Evolutionary conservation across 345 rosid genomes (phyloP).

Genomic region (Eucalyptus caleyi): DNA sequence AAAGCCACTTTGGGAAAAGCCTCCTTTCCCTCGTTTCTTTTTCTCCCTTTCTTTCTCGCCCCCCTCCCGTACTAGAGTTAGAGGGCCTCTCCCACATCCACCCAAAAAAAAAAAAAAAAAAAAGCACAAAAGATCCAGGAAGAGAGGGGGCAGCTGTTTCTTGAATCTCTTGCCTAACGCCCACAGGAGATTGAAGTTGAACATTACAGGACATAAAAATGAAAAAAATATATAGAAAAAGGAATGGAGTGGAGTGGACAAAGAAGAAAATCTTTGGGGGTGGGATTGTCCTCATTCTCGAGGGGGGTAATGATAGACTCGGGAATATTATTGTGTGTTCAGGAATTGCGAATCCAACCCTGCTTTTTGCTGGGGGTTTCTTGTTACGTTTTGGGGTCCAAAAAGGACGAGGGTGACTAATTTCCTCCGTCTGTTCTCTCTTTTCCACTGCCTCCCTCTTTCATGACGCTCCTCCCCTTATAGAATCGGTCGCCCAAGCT

Average conservation of each 20-base stretch:
- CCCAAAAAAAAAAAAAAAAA: background rate
- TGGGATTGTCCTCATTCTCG: background rate
- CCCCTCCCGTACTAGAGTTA: background rate
- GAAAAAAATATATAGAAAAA: background rate
- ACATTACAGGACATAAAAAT: background rate
- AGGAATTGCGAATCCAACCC: background rate
- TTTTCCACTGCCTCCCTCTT: background rate
- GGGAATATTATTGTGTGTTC: background rate
- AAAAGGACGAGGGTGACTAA: background rate
- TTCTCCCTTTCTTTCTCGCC: background rate
- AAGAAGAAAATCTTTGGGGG: background rate
- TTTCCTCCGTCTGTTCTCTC: background rate
- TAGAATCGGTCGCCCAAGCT: background rate
- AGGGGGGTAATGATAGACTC: background rate
- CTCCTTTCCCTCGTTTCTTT: background rate
- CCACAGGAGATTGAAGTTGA: background rate
- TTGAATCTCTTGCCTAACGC: background rate
- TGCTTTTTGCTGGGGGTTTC: background rate
- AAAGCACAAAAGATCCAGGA: background rate
- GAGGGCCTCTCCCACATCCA: background rate
- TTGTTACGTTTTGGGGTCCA: background rate
- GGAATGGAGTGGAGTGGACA: background rate
- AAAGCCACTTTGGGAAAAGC: background rate
- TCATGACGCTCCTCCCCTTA: background rate
- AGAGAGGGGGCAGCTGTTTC: background rate